phyloP scores from a whole-genome alignment of 2,329 filamentous ascomycete genomes.

The Penicillium sumatraense region DNA sequence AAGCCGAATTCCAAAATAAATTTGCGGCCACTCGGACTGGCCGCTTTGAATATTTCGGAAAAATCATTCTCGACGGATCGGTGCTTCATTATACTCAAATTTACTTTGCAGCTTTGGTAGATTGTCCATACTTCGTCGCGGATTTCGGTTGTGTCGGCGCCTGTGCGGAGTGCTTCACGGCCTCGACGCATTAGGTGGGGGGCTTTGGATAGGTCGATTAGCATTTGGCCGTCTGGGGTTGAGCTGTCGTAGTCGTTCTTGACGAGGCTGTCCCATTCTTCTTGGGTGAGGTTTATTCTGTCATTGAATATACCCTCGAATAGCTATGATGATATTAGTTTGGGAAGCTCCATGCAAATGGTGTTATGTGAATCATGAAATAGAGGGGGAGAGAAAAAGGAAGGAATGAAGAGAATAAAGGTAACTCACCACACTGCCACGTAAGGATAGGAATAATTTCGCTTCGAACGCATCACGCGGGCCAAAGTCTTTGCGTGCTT shows the following conservation, averaged over 20 bases:
- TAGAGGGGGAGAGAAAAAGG: neutral
- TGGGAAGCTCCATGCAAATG: too few relatives aligned
- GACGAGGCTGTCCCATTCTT: slow-evolving; percentile 42
- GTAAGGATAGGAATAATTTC: slow-evolving; percentile 38
- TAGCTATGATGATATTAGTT: slow-evolving; percentile 27
- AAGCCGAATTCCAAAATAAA: slow-evolving; percentile 21
- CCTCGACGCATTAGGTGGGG: slow-evolving; percentile 36
- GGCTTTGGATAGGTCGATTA: slow-evolving; percentile 35
- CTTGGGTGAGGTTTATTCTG: slow-evolving; percentile 34
- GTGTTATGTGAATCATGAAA: too few relatives aligned
- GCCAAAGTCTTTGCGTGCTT: slow-evolving; percentile 34
- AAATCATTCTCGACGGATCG: slow-evolving; percentile 15
- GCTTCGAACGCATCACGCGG: slow-evolving; percentile 41
- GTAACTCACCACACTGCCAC: slow-evolving; percentile 43
- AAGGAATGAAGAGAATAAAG: too few relatives aligned
- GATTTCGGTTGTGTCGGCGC: slow-evolving; percentile 12
- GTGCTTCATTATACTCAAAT: slow-evolving; percentile 19
- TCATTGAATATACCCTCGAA: slow-evolving; percentile 43
- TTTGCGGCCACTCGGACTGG: neutral
- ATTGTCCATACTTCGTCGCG: slow-evolving; percentile 27
- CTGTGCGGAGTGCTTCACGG: slow-evolving; percentile 12
- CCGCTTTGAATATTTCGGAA: neutral
- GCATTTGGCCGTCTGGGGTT: slow-evolving; percentile 35
- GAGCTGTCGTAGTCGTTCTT: slow-evolving; percentile 33
- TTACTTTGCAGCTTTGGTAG: slow-evolving; percentile 28